Evolutionary conservation across 306 rosid species (phyloP), one percentile per base, ranked within the genome.

Genomic region (Casuarina cunninghamiana): DNA sequence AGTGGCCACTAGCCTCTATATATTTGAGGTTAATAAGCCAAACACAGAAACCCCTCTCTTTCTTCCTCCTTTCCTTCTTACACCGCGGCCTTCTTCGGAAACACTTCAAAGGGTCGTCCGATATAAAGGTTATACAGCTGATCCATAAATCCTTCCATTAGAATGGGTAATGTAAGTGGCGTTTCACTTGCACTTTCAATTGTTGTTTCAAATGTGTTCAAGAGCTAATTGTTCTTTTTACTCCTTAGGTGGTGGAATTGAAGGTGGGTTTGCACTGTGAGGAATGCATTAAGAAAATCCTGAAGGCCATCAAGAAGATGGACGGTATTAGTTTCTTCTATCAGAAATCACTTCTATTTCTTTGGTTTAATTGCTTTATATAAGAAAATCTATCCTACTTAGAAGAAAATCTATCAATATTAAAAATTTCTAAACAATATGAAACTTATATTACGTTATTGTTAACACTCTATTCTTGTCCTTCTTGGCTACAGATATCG

Each of bases 201-300:
- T 78, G 9, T 74, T 37, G 53, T 39, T 35, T 74, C 55, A 73
- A 5, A 62, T 75, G 21, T 32, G 3, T 41, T 41, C 49, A 57
- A 57, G 63, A 57, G 63, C 38, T 58, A 10, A 26, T 58, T 37
- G 65, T 58, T 58, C 8, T 54, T 5, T 73, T 53, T 79, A 7
- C 75, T 0, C 10, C 50, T 77, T 44, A 92, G 95, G 89, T 90
- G 79, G 97, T 94, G 83, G 98, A 94, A 80, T 80, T 94, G 86
- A 94, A 88, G 87, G 96, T 94, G 70, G 90, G 88, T 5, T 83
- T 92, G 83, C 97, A 94, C 80, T 90, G 98, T 42, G 92, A 87
- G 5, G 92, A 94, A 32, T 94, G 98, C 76, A 92, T 92, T 81
- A 92, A 89, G 92, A 92, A 92, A 83, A 92, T 94, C 80, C 85